These are phyloP conservation scores for Fomitopsis serialis DNA, from an alignment of 768 basidiomycete genomes.

Conservation along the genomic window DNA sequence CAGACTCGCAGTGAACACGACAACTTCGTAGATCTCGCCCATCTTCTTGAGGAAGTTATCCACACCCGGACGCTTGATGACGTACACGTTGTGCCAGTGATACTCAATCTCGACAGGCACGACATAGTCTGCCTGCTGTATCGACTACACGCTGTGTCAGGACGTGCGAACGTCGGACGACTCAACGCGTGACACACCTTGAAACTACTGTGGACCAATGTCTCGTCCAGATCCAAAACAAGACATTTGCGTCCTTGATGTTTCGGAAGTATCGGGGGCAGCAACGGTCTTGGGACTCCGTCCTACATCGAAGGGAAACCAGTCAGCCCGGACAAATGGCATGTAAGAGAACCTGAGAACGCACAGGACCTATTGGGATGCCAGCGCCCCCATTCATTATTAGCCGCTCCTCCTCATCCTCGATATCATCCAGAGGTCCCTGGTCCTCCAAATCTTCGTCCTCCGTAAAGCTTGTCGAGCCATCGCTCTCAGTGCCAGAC, in stretches of 20 bases:
- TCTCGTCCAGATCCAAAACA: conserved; percentile 96
- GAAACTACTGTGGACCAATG: conserved; percentile 95
- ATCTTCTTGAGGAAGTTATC: conserved; percentile 96
- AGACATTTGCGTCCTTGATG: conserved; percentile 91
- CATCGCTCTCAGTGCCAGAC: conserved; percentile 49
- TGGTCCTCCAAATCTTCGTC: conserved; percentile 59
- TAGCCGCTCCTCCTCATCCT: conserved; percentile 88
- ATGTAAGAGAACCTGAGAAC: conserved; percentile 25
- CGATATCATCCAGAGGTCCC: conserved; percentile 49
- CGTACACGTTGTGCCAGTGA: conserved; percentile 98
- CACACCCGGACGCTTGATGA: conserved; percentile 97
- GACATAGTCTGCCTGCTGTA: conserved; percentile 92
- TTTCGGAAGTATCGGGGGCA: conserved; percentile 76
- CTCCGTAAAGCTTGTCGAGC: conserved; percentile 49
- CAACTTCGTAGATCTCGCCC: conserved; percentile 98
- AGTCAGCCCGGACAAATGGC: conserved; percentile 3
- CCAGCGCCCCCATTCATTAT: conserved; percentile 91
- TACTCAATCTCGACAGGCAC: conserved; percentile 99
- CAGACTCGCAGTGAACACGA: conserved; percentile 95
- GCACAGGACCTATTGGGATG: conserved; percentile 88
- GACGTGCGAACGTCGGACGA: neutral
- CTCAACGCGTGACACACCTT: conserved; percentile 54
- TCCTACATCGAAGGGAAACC: conserved; percentile 44
- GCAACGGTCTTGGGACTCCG: conserved; percentile 78
- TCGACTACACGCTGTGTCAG: conserved; percentile 52